A percentile compares a stretch with the other conserved stretches of the same genome.
phyloP scores from a whole-genome alignment of 2,329 filamentous ascomycete genomes.

The Colletotrichum kahawae region DNA sequence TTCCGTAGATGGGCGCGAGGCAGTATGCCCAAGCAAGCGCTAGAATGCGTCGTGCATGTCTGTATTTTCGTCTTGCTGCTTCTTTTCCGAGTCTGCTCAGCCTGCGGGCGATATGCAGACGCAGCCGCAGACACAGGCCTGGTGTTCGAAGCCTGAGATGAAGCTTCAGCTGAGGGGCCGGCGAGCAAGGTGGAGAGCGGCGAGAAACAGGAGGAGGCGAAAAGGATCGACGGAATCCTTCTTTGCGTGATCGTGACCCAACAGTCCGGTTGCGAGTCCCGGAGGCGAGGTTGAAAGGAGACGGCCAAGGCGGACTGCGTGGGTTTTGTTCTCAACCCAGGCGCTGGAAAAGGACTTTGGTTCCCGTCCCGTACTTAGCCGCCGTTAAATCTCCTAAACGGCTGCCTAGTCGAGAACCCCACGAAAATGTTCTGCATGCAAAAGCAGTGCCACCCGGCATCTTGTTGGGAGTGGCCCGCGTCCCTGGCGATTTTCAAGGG shows the following conservation, averaged over 20 bases:
- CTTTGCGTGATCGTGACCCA: slow-evolving; percentile 3
- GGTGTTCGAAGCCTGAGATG: background rate
- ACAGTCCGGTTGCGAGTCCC: background rate
- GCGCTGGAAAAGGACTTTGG: background rate
- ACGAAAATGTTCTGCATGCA: background rate
- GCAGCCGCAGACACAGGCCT: background rate
- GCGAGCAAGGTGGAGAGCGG: background rate
- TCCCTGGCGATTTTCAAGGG: background rate
- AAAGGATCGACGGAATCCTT: background rate
- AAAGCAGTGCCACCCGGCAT: background rate
- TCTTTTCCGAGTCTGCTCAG: background rate
- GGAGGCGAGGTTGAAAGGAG: background rate
- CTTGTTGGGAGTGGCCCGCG: background rate
- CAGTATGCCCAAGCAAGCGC: background rate
- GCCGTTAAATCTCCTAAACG: background rate
- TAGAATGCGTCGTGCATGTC: background rate
- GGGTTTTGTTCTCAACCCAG: background rate
- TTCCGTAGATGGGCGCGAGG: background rate
- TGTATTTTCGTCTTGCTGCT: background rate
- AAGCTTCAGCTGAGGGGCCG: background rate
- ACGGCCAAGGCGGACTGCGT: background rate
- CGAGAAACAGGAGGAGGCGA: background rate
- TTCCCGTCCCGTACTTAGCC: background rate
- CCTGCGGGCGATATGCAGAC: background rate
- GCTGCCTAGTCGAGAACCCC: background rate